These are phyloP conservation scores for Naganishia onofrii DNA, from an alignment of 768 basidiomycete genomes.

Conservation along the genomic window DNA sequence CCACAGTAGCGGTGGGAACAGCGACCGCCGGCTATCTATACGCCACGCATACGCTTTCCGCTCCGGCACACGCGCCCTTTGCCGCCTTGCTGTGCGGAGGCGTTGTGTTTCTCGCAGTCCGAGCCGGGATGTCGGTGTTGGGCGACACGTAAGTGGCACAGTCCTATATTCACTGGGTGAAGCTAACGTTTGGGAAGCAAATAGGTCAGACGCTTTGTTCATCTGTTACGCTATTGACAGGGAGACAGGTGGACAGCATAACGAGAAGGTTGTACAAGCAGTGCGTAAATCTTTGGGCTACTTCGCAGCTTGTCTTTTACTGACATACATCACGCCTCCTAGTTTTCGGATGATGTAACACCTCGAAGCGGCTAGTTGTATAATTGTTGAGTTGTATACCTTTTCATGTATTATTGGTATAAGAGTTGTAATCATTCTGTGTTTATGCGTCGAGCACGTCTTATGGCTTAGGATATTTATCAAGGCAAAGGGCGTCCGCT, in stretches of 20 bases:
- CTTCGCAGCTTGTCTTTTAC: background rate
- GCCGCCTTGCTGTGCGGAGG: slow-evolving; percentile 74
- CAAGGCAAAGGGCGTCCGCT: no score
- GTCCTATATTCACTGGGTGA: background rate
- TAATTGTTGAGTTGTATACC: background rate
- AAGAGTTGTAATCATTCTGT: no score
- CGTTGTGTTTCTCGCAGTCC: slow-evolving; percentile 73
- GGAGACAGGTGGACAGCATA: slow-evolving; percentile 58
- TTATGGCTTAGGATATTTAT: no score
- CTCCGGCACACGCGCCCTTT: slow-evolving; percentile 69
- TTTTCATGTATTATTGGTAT: no score
- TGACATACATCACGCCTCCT: background rate
- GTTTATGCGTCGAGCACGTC: no score
- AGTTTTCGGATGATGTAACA: background rate
- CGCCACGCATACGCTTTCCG: slow-evolving; percentile 73
- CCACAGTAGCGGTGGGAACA: slow-evolving; percentile 77
- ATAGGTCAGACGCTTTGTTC: slow-evolving; percentile 65
- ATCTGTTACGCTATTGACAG: slow-evolving; percentile 68
- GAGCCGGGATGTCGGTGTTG: slow-evolving; percentile 78
- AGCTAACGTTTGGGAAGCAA: background rate
- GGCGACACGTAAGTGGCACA: slow-evolving; percentile 63
- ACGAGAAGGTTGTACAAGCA: slow-evolving; percentile 60
- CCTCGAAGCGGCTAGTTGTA: background rate
- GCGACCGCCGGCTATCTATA: slow-evolving; percentile 80
- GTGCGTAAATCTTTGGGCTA: background rate